Base-by-base conservation (phyloP, 345 rosid species). In the Gossypium stocksii region DNA sequence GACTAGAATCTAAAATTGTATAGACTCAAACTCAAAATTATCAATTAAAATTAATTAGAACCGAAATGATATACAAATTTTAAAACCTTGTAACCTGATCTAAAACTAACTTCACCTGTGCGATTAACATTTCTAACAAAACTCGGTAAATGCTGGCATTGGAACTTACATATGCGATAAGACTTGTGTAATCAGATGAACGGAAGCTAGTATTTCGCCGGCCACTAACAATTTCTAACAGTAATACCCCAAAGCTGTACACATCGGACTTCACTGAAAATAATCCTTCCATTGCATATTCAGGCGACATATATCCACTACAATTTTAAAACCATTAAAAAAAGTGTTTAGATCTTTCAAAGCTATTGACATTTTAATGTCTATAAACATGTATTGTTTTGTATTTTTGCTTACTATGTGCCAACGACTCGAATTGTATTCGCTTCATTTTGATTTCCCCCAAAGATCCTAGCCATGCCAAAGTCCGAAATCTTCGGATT, bases 251-350 rank as follows among this genome's bases (percentile, higher is more conserved):
- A 10, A 91, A 89, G 83, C 96, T 91, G 20, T 86, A 89, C 0
- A 91, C 96, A 46, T 91, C 93, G 0, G 93, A 89, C 64, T 91
- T 91, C 23, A 87, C 80, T 5, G 94, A 90, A 79, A 90, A 88
- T 4, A 85, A 73, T 11, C 94, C 94, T 83, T 88, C 92, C 92
- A 88, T 90, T 0, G 92, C 94, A 2, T 90, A 88, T 83, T 90
- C 97, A 1, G 92, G 93, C 49, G 97, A 83, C 92, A 90, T 89
- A 74, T 87, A 90, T 25, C 90, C 96, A 38, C 93, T 90, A 80
- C 70, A 85, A 60, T 69, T 22, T 19, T 11, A 58, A 23, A 6
- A 60, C 23, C 8, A 45, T 29, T 2, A 51, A 51, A 20, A 45
- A 67, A 60, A 73, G 9, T 1, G 41, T 56, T 49, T 20, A 60